These are phyloP conservation scores for Backusella westeae DNA, from an alignment of 192 early-diverging fungal species.

Conservation along the genomic window DNA sequence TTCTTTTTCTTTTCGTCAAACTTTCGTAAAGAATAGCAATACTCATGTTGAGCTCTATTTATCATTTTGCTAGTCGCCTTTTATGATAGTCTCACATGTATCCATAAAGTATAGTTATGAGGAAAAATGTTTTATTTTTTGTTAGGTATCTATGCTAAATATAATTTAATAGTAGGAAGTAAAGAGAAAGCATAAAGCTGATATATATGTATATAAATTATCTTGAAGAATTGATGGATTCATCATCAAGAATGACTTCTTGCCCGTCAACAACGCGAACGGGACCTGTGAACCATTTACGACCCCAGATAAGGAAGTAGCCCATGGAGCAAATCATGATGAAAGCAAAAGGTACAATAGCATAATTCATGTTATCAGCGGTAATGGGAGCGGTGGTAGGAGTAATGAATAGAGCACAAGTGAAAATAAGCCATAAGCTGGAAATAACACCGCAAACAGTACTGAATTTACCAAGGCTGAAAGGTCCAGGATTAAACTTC, in stretches of 20 bases:
- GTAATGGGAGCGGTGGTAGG: slow-evolving; percentile 42
- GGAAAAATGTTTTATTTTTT: background rate
- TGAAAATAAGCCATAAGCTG: slow-evolving; percentile 44
- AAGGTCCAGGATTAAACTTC: slow-evolving; percentile 47
- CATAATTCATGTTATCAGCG: slow-evolving; percentile 50
- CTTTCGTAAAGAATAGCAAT: background rate
- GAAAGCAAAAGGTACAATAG: slow-evolving; percentile 42
- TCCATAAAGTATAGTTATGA: background rate
- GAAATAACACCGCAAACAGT: slow-evolving; percentile 38
- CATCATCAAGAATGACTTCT: slow-evolving; percentile 31
- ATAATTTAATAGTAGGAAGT: background rate
- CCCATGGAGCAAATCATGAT: slow-evolving; percentile 44
- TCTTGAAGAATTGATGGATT: background rate
- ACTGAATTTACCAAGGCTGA: slow-evolving; percentile 41
- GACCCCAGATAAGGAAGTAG: slow-evolving; percentile 50
- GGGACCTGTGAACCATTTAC: slow-evolving; percentile 52
- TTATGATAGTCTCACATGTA: background rate
- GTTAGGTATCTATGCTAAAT: background rate
- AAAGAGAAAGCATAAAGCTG: background rate
- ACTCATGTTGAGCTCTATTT: background rate
- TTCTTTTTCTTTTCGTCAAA: background rate
- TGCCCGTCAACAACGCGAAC: slow-evolving; percentile 31
- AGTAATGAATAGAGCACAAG: slow-evolving; percentile 38
- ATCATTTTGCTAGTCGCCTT: background rate
- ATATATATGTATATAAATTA: background rate